These are phyloP conservation scores for Auriscalpium vulgare DNA, from an alignment of 768 basidiomycete genomes.

Conservation along the genomic window DNA sequence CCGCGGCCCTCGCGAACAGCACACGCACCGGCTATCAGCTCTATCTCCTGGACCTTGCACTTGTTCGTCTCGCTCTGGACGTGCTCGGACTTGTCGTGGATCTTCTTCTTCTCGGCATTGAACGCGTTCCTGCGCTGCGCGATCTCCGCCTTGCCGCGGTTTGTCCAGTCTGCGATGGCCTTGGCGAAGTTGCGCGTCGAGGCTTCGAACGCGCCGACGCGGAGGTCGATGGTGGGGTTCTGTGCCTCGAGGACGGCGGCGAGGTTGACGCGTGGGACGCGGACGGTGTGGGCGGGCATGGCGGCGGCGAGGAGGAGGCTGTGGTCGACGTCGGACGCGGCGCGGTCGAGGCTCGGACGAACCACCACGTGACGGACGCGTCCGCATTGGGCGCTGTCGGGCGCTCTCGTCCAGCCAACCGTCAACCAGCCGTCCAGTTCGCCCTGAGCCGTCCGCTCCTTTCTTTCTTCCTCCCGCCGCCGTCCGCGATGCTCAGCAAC, in stretches of 20 bases:
- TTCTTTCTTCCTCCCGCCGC: background rate
- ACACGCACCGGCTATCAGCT: conserved; percentile 64
- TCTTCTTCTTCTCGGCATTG: conserved; percentile 50
- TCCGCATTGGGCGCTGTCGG: background rate
- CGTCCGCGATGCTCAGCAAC: background rate
- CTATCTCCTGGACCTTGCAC: conserved; percentile 74
- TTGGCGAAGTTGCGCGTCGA: conserved; percentile 68
- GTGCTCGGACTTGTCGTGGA: conserved; percentile 51
- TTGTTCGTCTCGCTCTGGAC: conserved; percentile 64
- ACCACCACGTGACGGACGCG: background rate
- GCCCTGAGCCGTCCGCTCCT: background rate
- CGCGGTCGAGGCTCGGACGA: background rate
- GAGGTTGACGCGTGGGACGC: conserved; percentile 43
- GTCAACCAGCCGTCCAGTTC: background rate
- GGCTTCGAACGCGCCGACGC: conserved; percentile 49
- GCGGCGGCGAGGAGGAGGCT: background rate
- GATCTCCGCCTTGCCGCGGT: conserved; percentile 61
- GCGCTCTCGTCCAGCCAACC: background rate
- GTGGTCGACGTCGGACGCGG: background rate
- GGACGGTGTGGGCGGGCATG: background rate
- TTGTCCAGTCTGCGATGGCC: conserved; percentile 65
- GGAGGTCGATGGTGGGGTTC: conserved; percentile 60
- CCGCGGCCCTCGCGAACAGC: background rate
- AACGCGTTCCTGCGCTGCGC: conserved; percentile 58
- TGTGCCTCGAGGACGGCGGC: conserved; percentile 39